Evolutionary conservation across 2,329 filamentous ascomycete genomes (phyloP).

Genomic region (Scolecobasidium constrictum): DNA sequence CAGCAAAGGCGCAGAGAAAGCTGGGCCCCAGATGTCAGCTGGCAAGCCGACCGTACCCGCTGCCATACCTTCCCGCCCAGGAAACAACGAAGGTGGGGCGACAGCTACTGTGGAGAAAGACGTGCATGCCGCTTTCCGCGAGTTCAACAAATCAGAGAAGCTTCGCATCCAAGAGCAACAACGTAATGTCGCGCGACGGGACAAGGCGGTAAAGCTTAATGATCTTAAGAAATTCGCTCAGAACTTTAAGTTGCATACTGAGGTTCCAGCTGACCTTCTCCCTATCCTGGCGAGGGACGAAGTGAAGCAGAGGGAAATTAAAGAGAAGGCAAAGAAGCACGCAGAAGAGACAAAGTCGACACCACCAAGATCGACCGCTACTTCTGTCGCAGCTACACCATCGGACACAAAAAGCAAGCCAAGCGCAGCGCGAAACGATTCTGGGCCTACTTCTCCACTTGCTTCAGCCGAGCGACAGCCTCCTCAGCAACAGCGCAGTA

Average conservation of each 20-base stretch:
- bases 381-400: conserved; percentile 17
- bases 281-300: conserved; percentile 95
- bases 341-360: conserved; percentile 43
- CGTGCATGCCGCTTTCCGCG: conserved; percentile 51
- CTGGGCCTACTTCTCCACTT: conserved; percentile 15
- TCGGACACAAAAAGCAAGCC: conserved; percentile 23
- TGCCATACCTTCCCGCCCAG: conserved; percentile 13
- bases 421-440: conserved; percentile 13
- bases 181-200: conserved; percentile 47
- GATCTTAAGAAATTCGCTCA: conserved; percentile 92
- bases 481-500: conserved; percentile 21
- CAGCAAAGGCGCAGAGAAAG: conserved; percentile 39
- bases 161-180: conserved; percentile 45
- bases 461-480: conserved; percentile 33
- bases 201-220: conserved; percentile 86
- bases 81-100: conserved; percentile 33
- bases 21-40: conserved; percentile 13
- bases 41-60: conserved; percentile 17
- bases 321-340: conserved; percentile 74
- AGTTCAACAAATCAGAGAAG: conserved; percentile 53
- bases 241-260: conserved; percentile 88
- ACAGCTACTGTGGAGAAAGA: conserved; percentile 51
- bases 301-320: conserved; percentile 85
- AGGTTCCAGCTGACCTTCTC: conserved; percentile 83
- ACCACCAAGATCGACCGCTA: conserved; percentile 28